Evolutionary conservation across 2,329 filamentous ascomycete genomes (phyloP).

Genomic region (Pseudocercospora eumusae): DNA sequence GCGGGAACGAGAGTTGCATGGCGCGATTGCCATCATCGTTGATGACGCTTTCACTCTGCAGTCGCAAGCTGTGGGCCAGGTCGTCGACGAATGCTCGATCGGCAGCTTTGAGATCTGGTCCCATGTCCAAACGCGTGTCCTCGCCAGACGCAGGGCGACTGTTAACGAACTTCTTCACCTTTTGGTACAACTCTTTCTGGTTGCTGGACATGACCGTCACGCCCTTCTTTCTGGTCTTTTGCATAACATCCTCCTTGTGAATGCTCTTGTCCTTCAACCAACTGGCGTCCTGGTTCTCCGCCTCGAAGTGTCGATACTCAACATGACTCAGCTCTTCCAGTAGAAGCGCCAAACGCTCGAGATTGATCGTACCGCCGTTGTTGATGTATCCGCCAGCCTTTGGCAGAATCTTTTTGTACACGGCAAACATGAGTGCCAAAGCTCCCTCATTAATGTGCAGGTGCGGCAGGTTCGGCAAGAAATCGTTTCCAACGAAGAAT

Average conservation of each 20-base stretch:
- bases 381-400: slow-evolving; percentile 94
- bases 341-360: slow-evolving; percentile 73
- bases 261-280: slow-evolving; percentile 89
- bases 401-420: slow-evolving; percentile 89
- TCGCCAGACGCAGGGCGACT: slow-evolving; percentile 59
- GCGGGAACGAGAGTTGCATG: slow-evolving; percentile 63
- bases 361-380: slow-evolving; percentile 87
- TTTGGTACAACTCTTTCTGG: slow-evolving; percentile 79
- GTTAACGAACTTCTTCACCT: slow-evolving; percentile 79
- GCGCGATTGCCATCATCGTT: slow-evolving; percentile 67
- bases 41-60: slow-evolving; percentile 65
- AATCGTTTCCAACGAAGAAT: slow-evolving; percentile 99
- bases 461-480: slow-evolving; percentile 92
- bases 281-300: slow-evolving; percentile 80
- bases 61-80: slow-evolving; percentile 68
- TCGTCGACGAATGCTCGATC: slow-evolving; percentile 94
- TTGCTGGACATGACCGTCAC: slow-evolving; percentile 73
- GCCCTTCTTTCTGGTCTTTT: slow-evolving; percentile 60
- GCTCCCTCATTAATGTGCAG: slow-evolving; percentile 98
- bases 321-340: slow-evolving; percentile 83
- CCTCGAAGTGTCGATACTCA: slow-evolving; percentile 89
- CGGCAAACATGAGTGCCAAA: slow-evolving; percentile 92
- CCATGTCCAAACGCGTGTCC: slow-evolving; percentile 68
- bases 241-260: slow-evolving; percentile 67
- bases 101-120: slow-evolving; percentile 70